Conservation (phyloP, 345 rosid species). For the Eucalyptus curtisii region DNA sequence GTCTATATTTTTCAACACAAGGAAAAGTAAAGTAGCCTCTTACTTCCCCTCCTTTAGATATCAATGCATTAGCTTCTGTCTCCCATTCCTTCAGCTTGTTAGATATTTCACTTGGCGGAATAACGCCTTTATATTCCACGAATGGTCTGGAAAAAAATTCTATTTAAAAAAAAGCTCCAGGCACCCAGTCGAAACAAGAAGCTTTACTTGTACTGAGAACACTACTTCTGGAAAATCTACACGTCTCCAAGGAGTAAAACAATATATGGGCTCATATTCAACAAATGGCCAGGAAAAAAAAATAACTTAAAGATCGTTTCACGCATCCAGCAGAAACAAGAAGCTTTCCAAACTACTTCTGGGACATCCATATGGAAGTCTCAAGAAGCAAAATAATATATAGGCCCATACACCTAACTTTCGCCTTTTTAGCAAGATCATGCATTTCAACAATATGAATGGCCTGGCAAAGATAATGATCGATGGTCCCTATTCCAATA, state of each 20-base stretch:
- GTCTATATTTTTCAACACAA: not conserved
- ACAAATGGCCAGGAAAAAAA: conserved; percentile 56
- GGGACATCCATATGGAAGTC: not conserved
- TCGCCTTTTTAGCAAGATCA: not conserved
- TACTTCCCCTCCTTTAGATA: conserved; percentile 63
- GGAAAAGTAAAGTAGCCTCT: not conserved
- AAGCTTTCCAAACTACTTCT: not conserved
- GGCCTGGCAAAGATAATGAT: conserved; percentile 32
- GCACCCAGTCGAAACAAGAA: not conserved
- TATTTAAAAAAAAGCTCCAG: not conserved
- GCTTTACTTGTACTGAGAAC: not conserved
- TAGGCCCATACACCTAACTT: not conserved
- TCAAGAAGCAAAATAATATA: not conserved
- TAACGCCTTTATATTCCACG: conserved; percentile 67
- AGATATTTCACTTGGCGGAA: conserved; percentile 42
- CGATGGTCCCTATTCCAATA: not conserved
- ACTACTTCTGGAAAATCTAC: not conserved
- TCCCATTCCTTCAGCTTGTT: conserved; percentile 52
- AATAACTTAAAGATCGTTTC: not conserved
- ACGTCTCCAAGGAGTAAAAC: not conserved
- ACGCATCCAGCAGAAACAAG: not conserved
- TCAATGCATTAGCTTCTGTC: conserved; percentile 49
- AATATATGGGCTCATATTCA: not conserved
- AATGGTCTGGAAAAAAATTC: conserved; percentile 45
- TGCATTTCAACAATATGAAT: conserved; percentile 24